Base-by-base conservation (phyloP, 2,329 filamentous ascomycete species). In the Paecilomyces sp. region DNA sequence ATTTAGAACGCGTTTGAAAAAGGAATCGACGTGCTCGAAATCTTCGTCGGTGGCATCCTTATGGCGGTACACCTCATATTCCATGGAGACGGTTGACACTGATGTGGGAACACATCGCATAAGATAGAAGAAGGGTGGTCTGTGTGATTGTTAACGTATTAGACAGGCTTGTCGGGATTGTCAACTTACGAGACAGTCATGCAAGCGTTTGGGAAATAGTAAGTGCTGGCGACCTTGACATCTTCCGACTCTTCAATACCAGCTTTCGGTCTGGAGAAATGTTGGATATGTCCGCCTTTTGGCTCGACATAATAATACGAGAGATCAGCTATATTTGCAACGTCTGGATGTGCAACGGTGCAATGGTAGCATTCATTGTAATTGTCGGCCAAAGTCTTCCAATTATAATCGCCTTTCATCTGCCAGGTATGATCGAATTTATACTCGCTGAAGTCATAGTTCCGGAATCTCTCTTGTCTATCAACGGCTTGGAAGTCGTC, bases 321-420 rank as follows among this genome's bases (percentile, higher is more conserved):
- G 47, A 86, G 77, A 61, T 86, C 82, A 53, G 83, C 79, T n/a
- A 86, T 76, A 51, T 77, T 75, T 3, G 82, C 77, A 33, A 86
- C 81, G 60, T 84, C 82, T 2, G 85, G 83, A 64, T 86, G 84
- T 1, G 83, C 80, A 0, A 80, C 82, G 56, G 80, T 79, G 74
- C 83, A 86, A 74, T 87, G 84, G 65, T 87, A 88, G 68, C 84
- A 87, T 56, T 73, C 84, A 68, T 88, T 88, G 76, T 85, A 87
- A 73, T 88, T 87, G 68, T 87, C 85, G 15, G 81, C 79, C 34
- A 85, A 69, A 22, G 82, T 81, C 73, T 86, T 86, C 84, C 84
- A 86, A 72, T 86, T 85, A 68, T 81, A 84, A 33, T 81, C 77
- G 0, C 80, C 81, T 55, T 83, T 77, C 79, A 85, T 82, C 62